These are phyloP conservation scores for Lomentospora prolificans DNA, from an alignment of 2,329 filamentous ascomycete species.

Conservation along the genomic window DNA sequence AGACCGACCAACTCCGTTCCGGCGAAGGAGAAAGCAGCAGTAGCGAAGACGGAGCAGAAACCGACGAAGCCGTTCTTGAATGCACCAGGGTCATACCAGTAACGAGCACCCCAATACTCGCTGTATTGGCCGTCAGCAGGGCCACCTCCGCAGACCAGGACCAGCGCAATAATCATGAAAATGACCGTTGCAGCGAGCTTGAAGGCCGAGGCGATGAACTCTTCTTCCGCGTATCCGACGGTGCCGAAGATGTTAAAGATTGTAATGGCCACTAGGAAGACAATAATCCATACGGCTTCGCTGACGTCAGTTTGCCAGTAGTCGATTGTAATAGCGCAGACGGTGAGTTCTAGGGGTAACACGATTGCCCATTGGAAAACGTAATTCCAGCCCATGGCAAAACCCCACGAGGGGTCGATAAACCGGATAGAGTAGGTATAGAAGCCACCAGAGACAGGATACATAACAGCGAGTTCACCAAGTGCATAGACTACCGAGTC, in stretches of 20 bases:
- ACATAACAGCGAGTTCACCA: slow-evolving; percentile 52
- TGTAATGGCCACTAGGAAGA: slow-evolving; percentile 40
- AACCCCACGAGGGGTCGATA: slow-evolving; percentile 51
- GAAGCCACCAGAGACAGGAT: slow-evolving; percentile 53
- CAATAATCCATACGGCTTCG: slow-evolving; percentile 40
- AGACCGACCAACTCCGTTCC: slow-evolving; percentile 62
- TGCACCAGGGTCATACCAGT: slow-evolving; percentile 33
- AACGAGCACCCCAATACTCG: slow-evolving; percentile 32
- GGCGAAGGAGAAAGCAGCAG: slow-evolving; percentile 58
- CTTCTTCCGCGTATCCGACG: slow-evolving; percentile 42
- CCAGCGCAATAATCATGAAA: slow-evolving; percentile 51
- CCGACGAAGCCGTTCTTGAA: slow-evolving; percentile 64
- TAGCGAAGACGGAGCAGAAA: slow-evolving; percentile 60
- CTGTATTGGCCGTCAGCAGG: slow-evolving; percentile 32
- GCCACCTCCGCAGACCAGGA: slow-evolving; percentile 49
- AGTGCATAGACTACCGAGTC: slow-evolving; percentile 39
- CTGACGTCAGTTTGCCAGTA: slow-evolving; percentile 40
- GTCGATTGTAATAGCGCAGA: slow-evolving; percentile 37
- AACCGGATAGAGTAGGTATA: slow-evolving; percentile 53
- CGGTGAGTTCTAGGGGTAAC: slow-evolving; percentile 39
- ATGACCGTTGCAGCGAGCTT: slow-evolving; percentile 48
- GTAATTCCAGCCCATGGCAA: slow-evolving; percentile 43
- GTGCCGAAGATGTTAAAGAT: slow-evolving; percentile 46
- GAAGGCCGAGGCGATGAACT: slow-evolving; percentile 44
- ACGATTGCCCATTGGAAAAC: slow-evolving; percentile 42